These are phyloP conservation scores for Suhomyces atakaporum DNA, from an alignment of 1,139 yeast species.

Conservation along the genomic window DNA sequence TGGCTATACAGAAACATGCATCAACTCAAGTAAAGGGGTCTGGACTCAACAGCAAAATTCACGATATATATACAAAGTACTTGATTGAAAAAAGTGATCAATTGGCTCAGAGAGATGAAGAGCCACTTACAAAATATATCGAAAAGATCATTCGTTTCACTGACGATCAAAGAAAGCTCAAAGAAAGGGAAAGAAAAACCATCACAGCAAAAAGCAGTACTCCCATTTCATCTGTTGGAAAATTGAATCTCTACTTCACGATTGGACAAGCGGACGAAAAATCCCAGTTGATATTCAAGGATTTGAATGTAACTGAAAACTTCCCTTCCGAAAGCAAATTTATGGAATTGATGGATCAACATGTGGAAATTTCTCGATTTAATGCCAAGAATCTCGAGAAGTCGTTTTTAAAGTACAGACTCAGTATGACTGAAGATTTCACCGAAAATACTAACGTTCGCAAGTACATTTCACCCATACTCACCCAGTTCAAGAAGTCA, in stretches of 20 bases:
- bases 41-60: constrained; percentile 3
- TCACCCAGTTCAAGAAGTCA: constrained; percentile 10
- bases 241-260: constrained; percentile 12
- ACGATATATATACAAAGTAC: constrained; percentile 10
- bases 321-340: constrained; percentile 12
- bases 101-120: constrained; percentile 12
- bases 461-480: constrained; percentile 4
- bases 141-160: constrained; percentile 24
- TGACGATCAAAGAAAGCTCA: constrained; percentile 17
- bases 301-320: constrained; percentile 12
- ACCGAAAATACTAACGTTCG: constrained; percentile 1
- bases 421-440: not conserved
- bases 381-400: constrained; percentile 22
- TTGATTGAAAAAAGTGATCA: constrained; percentile 15
- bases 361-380: constrained; percentile 14
- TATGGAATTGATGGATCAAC: constrained; percentile 15
- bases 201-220: constrained; percentile 12
- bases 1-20: constrained; percentile 3
- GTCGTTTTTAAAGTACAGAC: constrained; percentile 16
- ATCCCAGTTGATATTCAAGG: constrained; percentile 6
- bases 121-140: constrained; percentile 20
- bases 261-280: constrained; percentile 5
- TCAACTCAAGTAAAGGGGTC: constrained; percentile 1
- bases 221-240: not conserved
- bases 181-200: constrained; percentile 19